Conservation (phyloP, 331 rosid genomes). For the Malus hybrid region DNA sequence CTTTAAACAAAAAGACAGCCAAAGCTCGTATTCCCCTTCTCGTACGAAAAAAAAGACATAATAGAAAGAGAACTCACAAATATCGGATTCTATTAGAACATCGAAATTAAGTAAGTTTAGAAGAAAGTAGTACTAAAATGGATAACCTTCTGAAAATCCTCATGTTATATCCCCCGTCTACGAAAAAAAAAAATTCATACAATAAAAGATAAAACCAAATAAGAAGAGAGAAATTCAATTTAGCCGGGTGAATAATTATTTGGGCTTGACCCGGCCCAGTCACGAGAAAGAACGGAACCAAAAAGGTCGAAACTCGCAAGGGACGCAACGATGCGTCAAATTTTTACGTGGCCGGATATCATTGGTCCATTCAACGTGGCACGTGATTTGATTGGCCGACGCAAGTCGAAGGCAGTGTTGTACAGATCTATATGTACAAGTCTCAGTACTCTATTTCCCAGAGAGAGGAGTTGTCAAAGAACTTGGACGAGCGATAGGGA, state of each 20-base stretch:
- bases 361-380: constrained; percentile 44
- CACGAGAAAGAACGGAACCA: background rate
- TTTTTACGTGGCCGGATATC: constrained; percentile 22
- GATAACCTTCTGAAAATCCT: too few species aligned
- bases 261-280: background rate
- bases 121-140: too few species aligned
- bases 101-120: fast-evolving
- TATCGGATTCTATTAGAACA: fast-evolving
- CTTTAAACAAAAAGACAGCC: too few species aligned
- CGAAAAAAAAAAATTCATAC: background rate
- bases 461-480: background rate
- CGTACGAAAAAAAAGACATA: too few species aligned
- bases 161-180: too few species aligned
- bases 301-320: background rate
- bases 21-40: too few species aligned
- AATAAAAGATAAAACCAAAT: background rate
- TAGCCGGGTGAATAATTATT: background rate
- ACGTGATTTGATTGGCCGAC: constrained; percentile 42
- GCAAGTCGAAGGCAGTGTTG: constrained; percentile 31
- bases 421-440: constrained; percentile 32
- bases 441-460: background rate
- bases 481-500: background rate
- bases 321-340: constrained; percentile 10
- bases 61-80: too few species aligned
- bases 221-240: background rate